Conservation (phyloP, 179 eudicot genomes). For the Dionaea muscipula region DNA sequence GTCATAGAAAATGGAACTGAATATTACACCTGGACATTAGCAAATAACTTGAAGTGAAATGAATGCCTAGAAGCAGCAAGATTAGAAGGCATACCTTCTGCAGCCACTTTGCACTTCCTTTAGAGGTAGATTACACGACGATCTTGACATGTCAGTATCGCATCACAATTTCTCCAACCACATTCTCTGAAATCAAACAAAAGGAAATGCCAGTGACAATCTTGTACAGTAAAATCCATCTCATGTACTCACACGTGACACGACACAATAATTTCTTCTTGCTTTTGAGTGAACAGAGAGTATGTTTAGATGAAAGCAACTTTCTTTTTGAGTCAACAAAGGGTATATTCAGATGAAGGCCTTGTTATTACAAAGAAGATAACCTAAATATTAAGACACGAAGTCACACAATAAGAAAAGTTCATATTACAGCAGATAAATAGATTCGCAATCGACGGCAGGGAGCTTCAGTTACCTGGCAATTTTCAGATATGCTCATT, state of each 20-base stretch:
- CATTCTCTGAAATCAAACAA: constrained; percentile 38
- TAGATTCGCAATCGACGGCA: not conserved
- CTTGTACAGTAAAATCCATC: not conserved
- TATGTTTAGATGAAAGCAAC: too few relatives aligned
- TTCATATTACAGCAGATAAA: too few relatives aligned
- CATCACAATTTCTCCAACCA: constrained; percentile 56
- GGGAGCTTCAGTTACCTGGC: constrained; percentile 44
- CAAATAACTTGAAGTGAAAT: too few relatives aligned
- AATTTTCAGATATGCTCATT: constrained; percentile 73
- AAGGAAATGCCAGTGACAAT: not conserved
- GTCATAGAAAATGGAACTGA: too few relatives aligned
- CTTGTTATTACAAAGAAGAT: too few relatives aligned
- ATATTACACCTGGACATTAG: too few relatives aligned
- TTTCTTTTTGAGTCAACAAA: too few relatives aligned
- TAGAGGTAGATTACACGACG: constrained; percentile 92
- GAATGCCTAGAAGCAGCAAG: not conserved
- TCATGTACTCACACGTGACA: not conserved
- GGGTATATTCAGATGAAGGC: too few relatives aligned
- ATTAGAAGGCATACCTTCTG: constrained; percentile 45
- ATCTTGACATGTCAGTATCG: constrained; percentile 42
- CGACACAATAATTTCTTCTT: not conserved
- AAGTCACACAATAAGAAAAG: too few relatives aligned
- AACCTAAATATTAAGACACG: too few relatives aligned
- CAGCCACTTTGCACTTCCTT: constrained; percentile 80
- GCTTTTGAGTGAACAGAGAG: too few relatives aligned